Base-by-base conservation (phyloP, 2,329 filamentous ascomycete species). In the Colletotrichum musae region DNA sequence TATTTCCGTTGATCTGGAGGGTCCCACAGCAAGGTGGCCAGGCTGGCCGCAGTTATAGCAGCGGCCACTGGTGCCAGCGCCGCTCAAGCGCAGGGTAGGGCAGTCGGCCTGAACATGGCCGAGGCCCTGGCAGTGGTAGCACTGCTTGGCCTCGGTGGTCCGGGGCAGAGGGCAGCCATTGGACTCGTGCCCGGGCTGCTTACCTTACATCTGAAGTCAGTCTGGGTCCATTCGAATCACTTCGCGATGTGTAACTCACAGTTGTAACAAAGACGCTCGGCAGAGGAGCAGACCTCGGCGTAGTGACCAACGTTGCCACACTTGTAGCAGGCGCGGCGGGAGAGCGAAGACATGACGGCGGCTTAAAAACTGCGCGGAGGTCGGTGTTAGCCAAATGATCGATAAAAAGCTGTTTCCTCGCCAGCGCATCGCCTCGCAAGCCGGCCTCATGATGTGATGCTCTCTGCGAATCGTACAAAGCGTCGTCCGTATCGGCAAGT, bases 221-320 rank as follows among this genome's bases (percentile, higher is more conserved):
- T 13, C 5, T 18, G 16, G 39, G 5, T 21, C 48, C 13, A 7
- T 3, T 12, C 16, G 32, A 9, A 15, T 26, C 47, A 70, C 53
- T 18, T 41, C 54, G n/a, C 39, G 39, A 51, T 12, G 16, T n/a
- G 24, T 10, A 24, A 84, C 92, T 82, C 87, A 95, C 96, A 99
- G 88, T 99, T 99, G 87, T 99, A 99, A 92, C 96, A 99, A 78
- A 99, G 93, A 79, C 96, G 94, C 89, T 99, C 95, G 70, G 95
- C 93, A 70, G 95, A 98, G 72, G 95, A 96, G 92, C 96, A 99
- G 75, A 97, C 95, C 89, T 98, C 95, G 80, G 86, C 86, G 74
- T 89, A 91, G 81, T 94, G 92, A 81, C 92, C 92, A 81, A 94
- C 92, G 78, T 94, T 94, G 85, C 93, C 93, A 84, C 89, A 92